Percentiles rank a stretch among this genome's conserved stretches.
phyloP scores from a whole-genome alignment of 441 rosid species.

The Pelargonium fulgidum region DNA sequence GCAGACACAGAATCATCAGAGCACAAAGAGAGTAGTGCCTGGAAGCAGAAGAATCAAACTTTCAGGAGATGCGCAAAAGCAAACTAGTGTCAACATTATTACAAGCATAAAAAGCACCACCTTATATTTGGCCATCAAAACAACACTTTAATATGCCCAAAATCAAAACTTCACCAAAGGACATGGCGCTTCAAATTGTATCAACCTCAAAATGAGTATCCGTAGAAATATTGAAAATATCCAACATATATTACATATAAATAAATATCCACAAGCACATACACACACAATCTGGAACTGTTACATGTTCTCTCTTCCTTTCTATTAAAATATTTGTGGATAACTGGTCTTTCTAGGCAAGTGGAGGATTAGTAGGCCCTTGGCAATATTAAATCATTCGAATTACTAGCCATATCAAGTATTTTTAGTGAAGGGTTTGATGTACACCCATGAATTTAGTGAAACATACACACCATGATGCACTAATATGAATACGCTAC shows the following conservation, averaged over 20 bases:
- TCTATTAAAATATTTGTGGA: not conserved
- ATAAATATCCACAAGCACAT: not conserved
- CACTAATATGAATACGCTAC: too few relatives aligned
- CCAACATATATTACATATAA: not conserved
- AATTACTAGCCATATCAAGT: not conserved
- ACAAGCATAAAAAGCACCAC: not conserved
- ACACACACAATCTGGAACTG: not conserved
- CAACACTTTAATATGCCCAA: not conserved
- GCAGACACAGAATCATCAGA: slow-evolving; percentile 86
- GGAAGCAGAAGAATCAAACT: slow-evolving; percentile 27
- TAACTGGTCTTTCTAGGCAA: not conserved
- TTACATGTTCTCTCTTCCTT: not conserved
- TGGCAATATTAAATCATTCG: not conserved
- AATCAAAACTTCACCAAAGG: not conserved
- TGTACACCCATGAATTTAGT: not conserved
- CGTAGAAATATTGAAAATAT: not conserved
- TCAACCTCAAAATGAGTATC: too few relatives aligned
- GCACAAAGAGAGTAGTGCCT: slow-evolving; percentile 91
- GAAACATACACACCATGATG: not conserved
- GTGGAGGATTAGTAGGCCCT: not conserved
- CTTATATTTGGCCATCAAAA: not conserved
- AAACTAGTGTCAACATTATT: not conserved
- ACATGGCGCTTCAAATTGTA: too few relatives aligned
- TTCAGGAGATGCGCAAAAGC: slow-evolving; percentile 20
- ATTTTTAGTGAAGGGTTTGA: not conserved